These are phyloP conservation scores for Lithohypha guttulata DNA, from an alignment of 2,329 filamentous ascomycete genomes.

Conservation along the genomic window DNA sequence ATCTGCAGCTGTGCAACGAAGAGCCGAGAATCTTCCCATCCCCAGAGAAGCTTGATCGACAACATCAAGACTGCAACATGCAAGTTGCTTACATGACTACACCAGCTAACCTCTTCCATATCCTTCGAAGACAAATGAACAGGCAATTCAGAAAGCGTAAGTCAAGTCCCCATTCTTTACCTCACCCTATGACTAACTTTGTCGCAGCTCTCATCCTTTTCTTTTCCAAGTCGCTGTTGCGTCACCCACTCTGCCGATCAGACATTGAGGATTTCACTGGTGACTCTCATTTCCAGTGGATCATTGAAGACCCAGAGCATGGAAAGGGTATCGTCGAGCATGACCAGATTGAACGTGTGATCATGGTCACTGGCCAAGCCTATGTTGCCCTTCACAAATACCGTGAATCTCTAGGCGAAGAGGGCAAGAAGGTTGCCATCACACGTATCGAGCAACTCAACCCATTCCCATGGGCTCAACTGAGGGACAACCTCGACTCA, in stretches of 20 bases:
- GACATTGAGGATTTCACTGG: constrained; percentile 81
- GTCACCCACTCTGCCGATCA: constrained; percentile 85
- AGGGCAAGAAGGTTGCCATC: constrained; percentile 68
- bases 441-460: constrained; percentile 96
- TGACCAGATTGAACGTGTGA: constrained; percentile 84
- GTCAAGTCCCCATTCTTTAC: constrained; percentile 29
- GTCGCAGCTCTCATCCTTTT: constrained; percentile 75
- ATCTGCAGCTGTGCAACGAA: constrained; percentile 94
- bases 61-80: constrained; percentile 99
- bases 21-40: constrained; percentile 88
- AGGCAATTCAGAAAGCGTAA: constrained; percentile 97
- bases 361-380: constrained; percentile 91
- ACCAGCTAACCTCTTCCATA: constrained; percentile 91
- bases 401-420: constrained; percentile 69
- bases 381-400: constrained; percentile 85
- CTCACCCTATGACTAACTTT: constrained; percentile 13
- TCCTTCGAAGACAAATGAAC: constrained; percentile 94
- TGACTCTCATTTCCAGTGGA: constrained; percentile 91
- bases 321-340: constrained; percentile 61
- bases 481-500: constrained; percentile 90
- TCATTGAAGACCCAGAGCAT: constrained; percentile 85
- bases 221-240: constrained; percentile 95
- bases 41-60: constrained; percentile 79
- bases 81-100: constrained; percentile 97
- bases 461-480: constrained; percentile 96